Evolutionary conservation across 169 alveolate species (phyloP).

Genomic region (Plasmodium sp.): DNA sequence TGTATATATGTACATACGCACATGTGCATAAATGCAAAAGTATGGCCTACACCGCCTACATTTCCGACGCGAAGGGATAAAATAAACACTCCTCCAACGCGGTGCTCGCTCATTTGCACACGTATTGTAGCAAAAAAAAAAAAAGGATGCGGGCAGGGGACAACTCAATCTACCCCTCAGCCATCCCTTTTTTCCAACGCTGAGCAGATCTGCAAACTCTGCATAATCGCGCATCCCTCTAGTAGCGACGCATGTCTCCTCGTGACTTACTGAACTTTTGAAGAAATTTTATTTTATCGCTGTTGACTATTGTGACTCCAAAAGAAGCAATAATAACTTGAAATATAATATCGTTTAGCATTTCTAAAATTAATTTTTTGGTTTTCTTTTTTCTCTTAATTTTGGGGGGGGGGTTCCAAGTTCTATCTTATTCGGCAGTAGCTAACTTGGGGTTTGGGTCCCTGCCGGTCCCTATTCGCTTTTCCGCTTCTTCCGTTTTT

Average conservation of each 20-base stretch:
- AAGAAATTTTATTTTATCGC: conserved; percentile 61
- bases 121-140: neutral
- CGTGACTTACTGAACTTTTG: conserved; percentile 53
- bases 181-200: neutral
- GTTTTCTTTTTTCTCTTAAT: neutral
- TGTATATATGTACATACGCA: neutral
- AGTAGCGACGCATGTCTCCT: neutral
- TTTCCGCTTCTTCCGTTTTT: neutral
- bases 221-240: neutral
- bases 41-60: neutral
- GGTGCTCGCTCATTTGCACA: neutral
- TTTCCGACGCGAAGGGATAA: neutral
- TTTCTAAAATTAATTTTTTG: conserved; percentile 26
- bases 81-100: neutral
- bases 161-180: neutral
- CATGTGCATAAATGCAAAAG: neutral
- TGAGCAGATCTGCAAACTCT: neutral
- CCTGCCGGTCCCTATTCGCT: neutral
- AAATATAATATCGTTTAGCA: conserved; percentile 65
- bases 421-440: neutral
- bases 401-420: neutral
- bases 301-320: conserved; percentile 68
- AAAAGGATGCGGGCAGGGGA: neutral
- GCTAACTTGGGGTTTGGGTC: neutral
- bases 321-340: conserved; percentile 61